Base-by-base conservation (phyloP, 352 stramenopile genomes). In the Phytophthora capsici region DNA sequence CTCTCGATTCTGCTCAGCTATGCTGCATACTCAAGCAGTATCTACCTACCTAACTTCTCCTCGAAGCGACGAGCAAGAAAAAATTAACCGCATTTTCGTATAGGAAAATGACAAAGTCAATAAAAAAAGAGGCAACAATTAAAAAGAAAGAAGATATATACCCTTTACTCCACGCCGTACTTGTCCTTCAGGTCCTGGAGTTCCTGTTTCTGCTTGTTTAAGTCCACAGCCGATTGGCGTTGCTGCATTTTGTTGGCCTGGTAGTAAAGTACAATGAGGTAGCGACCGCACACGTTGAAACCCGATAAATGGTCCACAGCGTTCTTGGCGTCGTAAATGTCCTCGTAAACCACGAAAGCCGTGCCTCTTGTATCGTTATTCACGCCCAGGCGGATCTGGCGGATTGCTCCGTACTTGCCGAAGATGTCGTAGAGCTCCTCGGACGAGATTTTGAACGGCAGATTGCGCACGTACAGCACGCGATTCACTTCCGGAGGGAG, bases 351-450 rank as follows among this genome's bases (percentile, higher is more conserved):
- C 19, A 99, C 97, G 78, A 99, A 99, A 0, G 98, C 98, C 36
- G 97, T 99, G 40, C 98, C 97, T 30, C 91, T 79, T 22, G 98
- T 99, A 70, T 99, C 96, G 74, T 90, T 95, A 64, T 94, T 97
- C 28, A 98, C 91, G 49, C 97, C 89, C 51, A 98, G 57, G 34
- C 91, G 80, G 56, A 98, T 96, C 83, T 99, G 98, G 60, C 97
- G 94, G 46, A 99, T 98, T n/a, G 98, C 96, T 46, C 98, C 98
- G 84, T 99, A 99, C 76, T 99, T 99, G 54, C 96, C 98, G 79
- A 99, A 99, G 36, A 99, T 99, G 71, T 99, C 97, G 84, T 99
- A 99, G 59, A 99, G 90, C 63, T 99, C 98, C 46, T 99, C 97
- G 12, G 95, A 88, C 16, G 97, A 99, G 57, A 99, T 95, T 73